phyloP scores from a whole-genome alignment of 108 stramenopile genomes.

The Skeletonema menzelii region DNA sequence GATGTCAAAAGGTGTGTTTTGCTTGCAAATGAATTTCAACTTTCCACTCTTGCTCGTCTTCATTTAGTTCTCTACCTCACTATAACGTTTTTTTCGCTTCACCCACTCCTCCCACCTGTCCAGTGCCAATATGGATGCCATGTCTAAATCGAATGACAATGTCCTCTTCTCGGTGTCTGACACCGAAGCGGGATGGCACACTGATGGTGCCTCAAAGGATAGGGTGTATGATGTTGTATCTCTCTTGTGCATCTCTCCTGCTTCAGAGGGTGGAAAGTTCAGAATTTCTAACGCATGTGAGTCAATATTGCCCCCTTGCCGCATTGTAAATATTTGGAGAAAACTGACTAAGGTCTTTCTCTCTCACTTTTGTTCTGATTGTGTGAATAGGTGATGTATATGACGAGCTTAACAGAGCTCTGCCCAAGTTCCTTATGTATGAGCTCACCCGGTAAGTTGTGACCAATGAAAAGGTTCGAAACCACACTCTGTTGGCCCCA shows the following conservation, averaged over 20 bases:
- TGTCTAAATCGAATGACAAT: conserved; percentile 5
- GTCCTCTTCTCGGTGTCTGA: conserved; percentile 25
- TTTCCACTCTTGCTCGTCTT: too few species aligned
- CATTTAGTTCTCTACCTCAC: too few species aligned
- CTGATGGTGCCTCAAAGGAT: conserved; percentile 26
- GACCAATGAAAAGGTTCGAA: too few species aligned
- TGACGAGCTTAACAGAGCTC: neutral
- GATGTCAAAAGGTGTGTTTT: conserved; percentile 1
- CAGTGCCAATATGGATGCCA: too few species aligned
- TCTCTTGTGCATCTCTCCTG: conserved; percentile 16
- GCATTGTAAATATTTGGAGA: too few species aligned
- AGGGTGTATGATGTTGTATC: conserved; percentile 15
- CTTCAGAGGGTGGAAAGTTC: conserved; percentile 10
- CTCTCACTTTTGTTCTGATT: too few species aligned
- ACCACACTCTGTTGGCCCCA: too few species aligned
- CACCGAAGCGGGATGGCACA: conserved; percentile 19
- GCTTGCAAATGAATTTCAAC: too few species aligned
- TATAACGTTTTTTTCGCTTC: too few species aligned
- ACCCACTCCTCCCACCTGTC: too few species aligned
- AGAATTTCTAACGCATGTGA: conserved; percentile 17
- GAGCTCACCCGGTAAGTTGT: conserved; percentile 8
- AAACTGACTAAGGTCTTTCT: too few species aligned
- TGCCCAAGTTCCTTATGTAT: conserved; percentile 24
- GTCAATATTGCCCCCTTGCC: too few species aligned
- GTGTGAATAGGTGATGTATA: conserved; percentile 5